phyloP scores from a whole-genome alignment of 2,329 filamentous ascomycete genomes.

The Penicillium glabrum region DNA sequence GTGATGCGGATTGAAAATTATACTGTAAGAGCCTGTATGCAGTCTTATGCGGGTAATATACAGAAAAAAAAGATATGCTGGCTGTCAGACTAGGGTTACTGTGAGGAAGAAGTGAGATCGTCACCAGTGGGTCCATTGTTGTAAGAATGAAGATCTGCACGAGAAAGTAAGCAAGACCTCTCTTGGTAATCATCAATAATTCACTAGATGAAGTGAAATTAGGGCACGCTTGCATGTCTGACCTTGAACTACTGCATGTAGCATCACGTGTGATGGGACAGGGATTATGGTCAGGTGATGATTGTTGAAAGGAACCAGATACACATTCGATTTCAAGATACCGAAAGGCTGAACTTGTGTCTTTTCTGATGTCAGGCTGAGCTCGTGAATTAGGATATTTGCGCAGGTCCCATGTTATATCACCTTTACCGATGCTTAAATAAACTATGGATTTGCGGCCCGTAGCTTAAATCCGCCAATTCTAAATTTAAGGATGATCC shows the following conservation, averaged over 20 bases:
- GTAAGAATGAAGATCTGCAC: background rate
- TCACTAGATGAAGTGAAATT: background rate
- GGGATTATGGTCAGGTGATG: background rate
- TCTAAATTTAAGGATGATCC: background rate
- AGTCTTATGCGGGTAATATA: background rate
- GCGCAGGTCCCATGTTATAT: background rate
- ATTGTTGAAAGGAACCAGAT: background rate
- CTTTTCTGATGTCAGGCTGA: background rate
- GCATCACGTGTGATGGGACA: conserved; percentile 6
- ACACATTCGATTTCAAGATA: background rate
- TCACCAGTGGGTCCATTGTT: background rate
- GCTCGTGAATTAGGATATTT: background rate
- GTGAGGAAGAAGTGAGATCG: background rate
- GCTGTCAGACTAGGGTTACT: background rate
- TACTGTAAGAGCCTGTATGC: background rate
- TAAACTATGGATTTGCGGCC: background rate
- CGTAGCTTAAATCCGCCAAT: background rate
- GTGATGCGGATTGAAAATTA: background rate
- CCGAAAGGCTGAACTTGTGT: background rate
- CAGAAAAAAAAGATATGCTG: background rate
- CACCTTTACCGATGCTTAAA: background rate
- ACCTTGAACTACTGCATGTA: conserved; percentile 2
- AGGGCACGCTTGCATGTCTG: conserved; percentile 4
- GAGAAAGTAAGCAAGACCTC: background rate
- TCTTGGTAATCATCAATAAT: background rate